phyloP scores from a whole-genome alignment of 192 early-diverging fungal genomes.

The Coemansia sp. region DNA sequence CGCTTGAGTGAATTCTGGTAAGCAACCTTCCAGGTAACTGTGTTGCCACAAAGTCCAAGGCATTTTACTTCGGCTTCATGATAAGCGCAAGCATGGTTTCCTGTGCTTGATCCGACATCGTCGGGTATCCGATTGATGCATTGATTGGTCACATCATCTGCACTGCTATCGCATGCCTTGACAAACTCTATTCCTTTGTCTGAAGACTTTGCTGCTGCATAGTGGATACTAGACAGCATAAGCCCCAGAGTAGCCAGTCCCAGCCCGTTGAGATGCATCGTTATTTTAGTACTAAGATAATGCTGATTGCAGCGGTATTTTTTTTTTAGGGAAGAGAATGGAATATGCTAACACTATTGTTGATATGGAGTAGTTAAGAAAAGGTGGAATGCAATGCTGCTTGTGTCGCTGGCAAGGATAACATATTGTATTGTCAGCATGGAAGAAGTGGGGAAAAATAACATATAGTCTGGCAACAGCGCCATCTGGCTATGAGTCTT shows the following conservation, averaged over 20 bases:
- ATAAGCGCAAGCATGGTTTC: constrained; percentile 51
- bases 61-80: constrained; percentile 53
- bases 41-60: constrained; percentile 51
- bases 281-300: not conserved
- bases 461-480: not conserved
- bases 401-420: not conserved
- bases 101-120: constrained; percentile 34
- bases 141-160: constrained; percentile 52
- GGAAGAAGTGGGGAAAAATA: not conserved
- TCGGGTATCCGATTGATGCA: constrained; percentile 55
- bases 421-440: not conserved
- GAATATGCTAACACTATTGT: not conserved
- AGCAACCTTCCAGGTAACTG: constrained; percentile 47
- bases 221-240: not conserved
- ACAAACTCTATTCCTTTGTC: constrained; percentile 42
- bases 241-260: not conserved
- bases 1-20: constrained; percentile 49
- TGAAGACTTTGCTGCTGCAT: constrained; percentile 5
- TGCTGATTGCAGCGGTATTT: not conserved
- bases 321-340: not conserved
- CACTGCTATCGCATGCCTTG: constrained; percentile 46
- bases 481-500: not conserved
- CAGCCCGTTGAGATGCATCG: not conserved
- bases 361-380: not conserved
- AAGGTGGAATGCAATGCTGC: not conserved